Evolutionary conservation across 352 stramenopile species (phyloP), one percentile per base, ranked within the genome.

Genomic region (Globisporangium abappressorium): DNA sequence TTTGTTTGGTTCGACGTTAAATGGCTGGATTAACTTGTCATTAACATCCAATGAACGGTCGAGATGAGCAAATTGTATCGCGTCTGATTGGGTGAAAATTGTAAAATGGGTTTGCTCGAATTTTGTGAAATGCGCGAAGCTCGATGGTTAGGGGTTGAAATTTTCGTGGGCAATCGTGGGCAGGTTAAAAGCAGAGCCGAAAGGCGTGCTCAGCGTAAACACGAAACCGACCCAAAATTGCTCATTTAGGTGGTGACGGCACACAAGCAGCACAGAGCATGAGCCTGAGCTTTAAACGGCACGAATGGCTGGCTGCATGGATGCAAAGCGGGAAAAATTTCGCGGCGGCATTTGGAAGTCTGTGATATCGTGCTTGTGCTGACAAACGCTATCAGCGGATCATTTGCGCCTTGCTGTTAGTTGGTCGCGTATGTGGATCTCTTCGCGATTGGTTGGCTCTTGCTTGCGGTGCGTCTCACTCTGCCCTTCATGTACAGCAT

Each of bases 91-190:
- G 51, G 3, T 22, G 24, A 36, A 57, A 56, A 33, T 7, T 9
- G 2, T 18, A n/a, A 28, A 9, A 34, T 33, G 15, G 41, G 6
- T 51, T 51, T 51, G 43, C 43, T 51, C 41, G 18, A 51, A 51
- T 49, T 51, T 51, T 51, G 41, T n/a, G 36, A 43, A 43, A 11
- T 9, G 38, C 8, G 41, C 15, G 43, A 3, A 22, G 43, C 43
- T 51, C 43, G 43, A 3, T 11, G 43, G 54, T 14, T 59, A 59
- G 54, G 54, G 54, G 26, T 26, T 59, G 54, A 59, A 59, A 59
- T 59, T 59, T 59, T 59, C 54, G 54, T 59, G 26, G 54, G 28
- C 54, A 59, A 41, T 49, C 15, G 41, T 49, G 41, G 15, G 1
- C 15, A n/a, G 41, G 41, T 51, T 11, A 51, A 51, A 51, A 51